Base-by-base conservation (phyloP, 768 basidiomycete genomes). In the Russula brevipes region DNA sequence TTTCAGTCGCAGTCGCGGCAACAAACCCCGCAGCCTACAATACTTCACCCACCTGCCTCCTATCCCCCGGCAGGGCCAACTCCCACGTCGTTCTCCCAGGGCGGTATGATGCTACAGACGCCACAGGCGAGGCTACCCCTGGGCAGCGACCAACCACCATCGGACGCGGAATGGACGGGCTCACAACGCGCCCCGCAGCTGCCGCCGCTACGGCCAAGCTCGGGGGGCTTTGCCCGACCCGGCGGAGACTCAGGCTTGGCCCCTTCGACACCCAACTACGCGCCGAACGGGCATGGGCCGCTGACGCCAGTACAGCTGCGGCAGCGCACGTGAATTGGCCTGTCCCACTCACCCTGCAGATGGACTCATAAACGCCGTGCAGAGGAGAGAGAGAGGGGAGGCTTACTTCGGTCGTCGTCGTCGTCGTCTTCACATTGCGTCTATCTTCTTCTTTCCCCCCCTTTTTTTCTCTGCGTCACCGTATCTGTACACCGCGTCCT, bases 81-180 rank as follows among this genome's bases (percentile, higher is more conserved):
- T 35, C 79, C 79, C 4, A 57, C 73, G 3, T 76, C 81, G 14
- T 72, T 80, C 30, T 79, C 80, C 17, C 81, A 79, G 63, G 74
- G 75, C 35, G 72, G 71, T 9, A 71, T 74, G 69, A 75, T 78
- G 76, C 73, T 78, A 50, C 81, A 81, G 70, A 76, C 75, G 60
- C 72, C 73, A 45, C 69, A 77, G n/a, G 64, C 70, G 41, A 72
- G 73, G 49, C n/a, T 33, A 9, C 60, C 44, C 24, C 62, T 71
- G 38, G 73, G 73, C 35, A 57, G 38, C 19, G 8, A 35, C 31
- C n/a, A 57, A 11, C 52, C 56, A 17, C 16, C 41, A 16, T 30
- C 42, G 17, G 69, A 67, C 36, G 12, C n/a, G 14, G 68, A 70
- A 17, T 69, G 69, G 69, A 53, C 42, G 10, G 39, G 33, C 44